Percentiles rank a stretch among this genome's conserved stretches.
These are phyloP conservation scores for Vinca minor DNA, from an alignment of 257 asterid species.

Conservation along the genomic window DNA sequence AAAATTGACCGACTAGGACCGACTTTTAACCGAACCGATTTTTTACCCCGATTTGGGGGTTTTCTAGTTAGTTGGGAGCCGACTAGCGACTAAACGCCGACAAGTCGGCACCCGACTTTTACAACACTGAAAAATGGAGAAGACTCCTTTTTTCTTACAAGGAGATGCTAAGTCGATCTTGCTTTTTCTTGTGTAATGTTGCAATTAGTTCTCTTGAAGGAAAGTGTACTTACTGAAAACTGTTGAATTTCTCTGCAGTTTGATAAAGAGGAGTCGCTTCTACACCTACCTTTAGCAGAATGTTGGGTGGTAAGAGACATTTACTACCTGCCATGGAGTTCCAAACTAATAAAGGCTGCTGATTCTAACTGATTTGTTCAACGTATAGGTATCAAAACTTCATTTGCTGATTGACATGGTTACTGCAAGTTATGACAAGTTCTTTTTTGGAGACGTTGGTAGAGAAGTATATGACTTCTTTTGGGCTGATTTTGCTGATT, in stretches of 20 bases:
- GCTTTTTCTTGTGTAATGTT: neutral
- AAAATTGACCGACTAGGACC: no score
- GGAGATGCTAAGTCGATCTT: neutral
- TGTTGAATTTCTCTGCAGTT: conserved; percentile 49
- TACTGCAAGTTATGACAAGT: conserved; percentile 76
- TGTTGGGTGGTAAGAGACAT: conserved; percentile 89
- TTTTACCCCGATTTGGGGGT: no score
- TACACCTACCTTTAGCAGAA: conserved; percentile 75
- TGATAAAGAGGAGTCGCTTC: conserved; percentile 52
- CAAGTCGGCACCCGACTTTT: no score
- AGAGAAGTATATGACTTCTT: conserved; percentile 89
- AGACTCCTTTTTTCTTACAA: neutral
- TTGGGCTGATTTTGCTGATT: conserved; percentile 97
- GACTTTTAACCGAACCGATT: no score
- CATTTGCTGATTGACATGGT: conserved; percentile 73
- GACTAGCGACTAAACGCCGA: no score
- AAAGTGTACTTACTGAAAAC: conserved; percentile 9
- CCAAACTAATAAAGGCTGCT: conserved; percentile 5
- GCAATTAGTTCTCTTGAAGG: neutral
- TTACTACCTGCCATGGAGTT: conserved; percentile 10
- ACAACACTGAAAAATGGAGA: no score
- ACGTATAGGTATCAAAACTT: conserved; percentile 73
- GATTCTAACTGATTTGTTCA: conserved; percentile 17
- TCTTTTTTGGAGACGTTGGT: conserved; percentile 87
- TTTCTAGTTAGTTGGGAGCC: no score